Base-by-base conservation (phyloP, 1,284 basidiomycete species). In the Heimioporus retisporus region DNA sequence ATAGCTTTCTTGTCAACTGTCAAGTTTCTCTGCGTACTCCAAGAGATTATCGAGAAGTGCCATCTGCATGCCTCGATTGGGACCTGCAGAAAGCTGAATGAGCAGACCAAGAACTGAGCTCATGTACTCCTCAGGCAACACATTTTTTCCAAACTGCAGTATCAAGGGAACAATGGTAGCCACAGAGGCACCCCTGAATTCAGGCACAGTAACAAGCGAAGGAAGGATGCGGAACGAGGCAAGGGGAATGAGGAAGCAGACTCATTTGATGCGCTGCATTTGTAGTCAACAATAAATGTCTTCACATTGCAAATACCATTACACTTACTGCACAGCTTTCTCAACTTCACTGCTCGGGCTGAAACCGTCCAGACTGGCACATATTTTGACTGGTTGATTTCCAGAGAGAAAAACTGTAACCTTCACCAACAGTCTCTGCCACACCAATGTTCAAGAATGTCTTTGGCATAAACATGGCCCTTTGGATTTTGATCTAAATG, bases 31-130 rank as follows among this genome's bases (percentile, higher is more conserved):
- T 2, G 88, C 89, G 77, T 96, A 99, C 68, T 96, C 91, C 2
- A 89, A 84, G 48, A 99, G 80, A 50, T 93, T 91, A 56, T 99
- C 96, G 18, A 99, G 86, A 50, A 99, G 81, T 2, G 96, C 96
- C 93, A 99, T 97, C 35, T 97, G 88, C 25, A 94, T 96, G 0
- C 96, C 96, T 57, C 98, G 88, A 80, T 99, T 97, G 0, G 96
- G 93, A 71, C 91, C 96, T 3, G 92, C 87, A 72, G 88, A 99
- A 35, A 98, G 84, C 78, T 93, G 95, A 58, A 96, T 86, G 1
- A 99, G 84, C 2, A 96, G 95, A 6, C 87, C 87, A 2, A 97
- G 80, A 16, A 98, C 88, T 3, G 88, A 79, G 55, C 86, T 86
- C 4, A 84, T 75, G 73, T 96, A 97, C 63, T 96, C 93, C 35